phyloP scores from a whole-genome alignment of 768 basidiomycete species.

The Piloderma croceum region DNA sequence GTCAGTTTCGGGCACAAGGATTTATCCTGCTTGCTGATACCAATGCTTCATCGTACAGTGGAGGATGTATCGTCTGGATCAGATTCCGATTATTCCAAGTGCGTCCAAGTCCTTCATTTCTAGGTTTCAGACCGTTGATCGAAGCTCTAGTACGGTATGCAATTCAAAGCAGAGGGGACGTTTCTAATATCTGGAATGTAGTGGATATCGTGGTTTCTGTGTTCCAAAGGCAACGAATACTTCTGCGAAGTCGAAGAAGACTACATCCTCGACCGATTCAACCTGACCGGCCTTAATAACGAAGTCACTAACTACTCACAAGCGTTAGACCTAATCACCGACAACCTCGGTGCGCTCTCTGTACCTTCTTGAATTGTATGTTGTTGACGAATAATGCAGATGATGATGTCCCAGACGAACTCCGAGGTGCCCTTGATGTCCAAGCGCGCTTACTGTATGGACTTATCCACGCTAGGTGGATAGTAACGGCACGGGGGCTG shows the following conservation, averaged over 20 bases:
- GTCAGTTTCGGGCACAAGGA: conserved; percentile 4
- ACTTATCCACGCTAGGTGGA: conserved; percentile 95
- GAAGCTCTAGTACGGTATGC: not conserved
- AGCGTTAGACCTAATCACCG: conserved; percentile 93
- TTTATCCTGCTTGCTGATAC: too few species aligned
- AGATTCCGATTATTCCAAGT: conserved; percentile 96
- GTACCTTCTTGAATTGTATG: not conserved
- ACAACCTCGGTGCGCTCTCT: conserved; percentile 71
- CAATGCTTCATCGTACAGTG: too few species aligned
- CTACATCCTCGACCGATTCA: conserved; percentile 97
- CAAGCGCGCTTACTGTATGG: conserved; percentile 93
- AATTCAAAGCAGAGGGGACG: conserved; percentile 18
- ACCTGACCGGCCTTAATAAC: conserved; percentile 93
- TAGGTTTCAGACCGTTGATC: not conserved
- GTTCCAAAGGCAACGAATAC: conserved; percentile 98
- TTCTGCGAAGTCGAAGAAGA: conserved; percentile 99
- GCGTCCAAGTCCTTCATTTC: conserved; percentile 22
- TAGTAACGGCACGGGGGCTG: conserved; percentile 89
- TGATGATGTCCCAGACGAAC: conserved; percentile 91
- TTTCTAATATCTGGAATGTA: conserved; percentile 24
- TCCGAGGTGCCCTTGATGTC: conserved; percentile 85
- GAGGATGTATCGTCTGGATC: conserved; percentile 88
- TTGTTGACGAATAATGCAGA: conserved; percentile 40
- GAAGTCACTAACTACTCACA: conserved; percentile 94
- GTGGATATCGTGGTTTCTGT: conserved; percentile 99